Evolutionary conservation across 495 filamentous ascomycete genomes (phyloP), one percentile per base, ranked within the genome.

Genomic region (Aspergillus wentii): DNA sequence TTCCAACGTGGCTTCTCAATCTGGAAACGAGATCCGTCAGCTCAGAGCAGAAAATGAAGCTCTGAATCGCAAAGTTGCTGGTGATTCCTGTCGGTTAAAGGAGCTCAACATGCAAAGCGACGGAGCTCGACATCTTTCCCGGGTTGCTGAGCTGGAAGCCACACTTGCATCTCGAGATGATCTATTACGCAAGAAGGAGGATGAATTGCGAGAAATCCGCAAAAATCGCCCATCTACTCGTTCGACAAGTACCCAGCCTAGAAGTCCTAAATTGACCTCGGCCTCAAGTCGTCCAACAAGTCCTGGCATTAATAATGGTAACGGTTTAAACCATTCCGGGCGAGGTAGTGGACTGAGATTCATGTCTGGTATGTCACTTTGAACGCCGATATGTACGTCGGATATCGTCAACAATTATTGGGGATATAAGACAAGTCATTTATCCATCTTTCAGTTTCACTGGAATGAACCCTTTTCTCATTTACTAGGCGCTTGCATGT

Each of bases 181-280:
- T n/a, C 48, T 78, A 2, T 51, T 83, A 10, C 59, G 59, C 14
- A 69, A 75, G 19, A 74, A 80, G 32, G 82, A 87, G 41, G 64
- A 74, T 0, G 82, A 84, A 39, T 60, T 86, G 46, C 61, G 74
- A 44, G 68, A 80, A 44, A 54, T 76, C 40, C 54, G 72, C 64
- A 55, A 72, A 35, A 68, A 68, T 27, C 64, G 68, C 0, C 68
- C 68, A 1, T 64, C 64, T 0, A 71, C 65, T 19, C 65, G 68
- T 14, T 63, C 65, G 7, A 69, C 68, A 6, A 71, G 68, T 35
- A 64, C 65, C 11, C 65, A 69, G 30, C 67, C 68, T 9, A 54
- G 68, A 34, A 71, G 68, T 33, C 68, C 68, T 3, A 71, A 68
- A 35, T 61, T 54, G 52, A 56, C 44, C 3, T n/a, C n/a, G n/a